These are phyloP conservation scores for Hypomontagnella submonticulosa DNA, from an alignment of 495 filamentous ascomycete species.

Conservation along the genomic window DNA sequence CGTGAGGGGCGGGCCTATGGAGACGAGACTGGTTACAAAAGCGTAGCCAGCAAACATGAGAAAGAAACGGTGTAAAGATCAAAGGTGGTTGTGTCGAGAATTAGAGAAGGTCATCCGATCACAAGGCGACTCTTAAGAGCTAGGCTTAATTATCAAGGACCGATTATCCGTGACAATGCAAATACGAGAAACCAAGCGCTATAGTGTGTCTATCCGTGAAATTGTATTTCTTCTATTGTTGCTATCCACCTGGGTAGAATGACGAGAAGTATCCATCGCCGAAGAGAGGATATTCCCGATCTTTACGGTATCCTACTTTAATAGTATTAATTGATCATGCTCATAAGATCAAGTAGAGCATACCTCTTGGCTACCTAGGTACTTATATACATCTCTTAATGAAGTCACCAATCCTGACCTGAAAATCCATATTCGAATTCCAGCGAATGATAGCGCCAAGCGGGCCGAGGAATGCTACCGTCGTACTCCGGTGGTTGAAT, in stretches of 20 bases:
- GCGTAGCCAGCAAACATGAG: slow-evolving; percentile 23
- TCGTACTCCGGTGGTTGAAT: slow-evolving; percentile 17
- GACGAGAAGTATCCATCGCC: neutral
- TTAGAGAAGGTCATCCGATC: slow-evolving; percentile 28
- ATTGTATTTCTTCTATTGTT: neutral
- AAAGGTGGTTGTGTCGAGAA: slow-evolving; percentile 30
- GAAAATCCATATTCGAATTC: slow-evolving; percentile 1
- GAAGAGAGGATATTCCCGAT: neutral
- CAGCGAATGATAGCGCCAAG: slow-evolving; percentile 19
- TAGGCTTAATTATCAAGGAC: slow-evolving; percentile 42
- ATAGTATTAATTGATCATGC: no score
- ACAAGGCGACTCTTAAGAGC: slow-evolving; percentile 31
- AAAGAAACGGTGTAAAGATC: slow-evolving; percentile 26
- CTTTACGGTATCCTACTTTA: no score
- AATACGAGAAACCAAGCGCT: slow-evolving; percentile 15
- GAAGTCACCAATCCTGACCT: no score
- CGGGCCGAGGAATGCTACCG: slow-evolving; percentile 30
- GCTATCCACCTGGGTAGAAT: no score
- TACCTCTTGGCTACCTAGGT: no score
- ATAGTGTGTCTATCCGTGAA: slow-evolving; percentile 2
- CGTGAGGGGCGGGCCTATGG: slow-evolving; percentile 20
- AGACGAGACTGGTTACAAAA: slow-evolving; percentile 13
- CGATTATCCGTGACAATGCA: slow-evolving; percentile 36
- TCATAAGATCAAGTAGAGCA: no score
- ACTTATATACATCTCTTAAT: no score